These are phyloP conservation scores for Acephala macrosclerotiorum DNA, from an alignment of 2,329 filamentous ascomycete species.

Conservation along the genomic window DNA sequence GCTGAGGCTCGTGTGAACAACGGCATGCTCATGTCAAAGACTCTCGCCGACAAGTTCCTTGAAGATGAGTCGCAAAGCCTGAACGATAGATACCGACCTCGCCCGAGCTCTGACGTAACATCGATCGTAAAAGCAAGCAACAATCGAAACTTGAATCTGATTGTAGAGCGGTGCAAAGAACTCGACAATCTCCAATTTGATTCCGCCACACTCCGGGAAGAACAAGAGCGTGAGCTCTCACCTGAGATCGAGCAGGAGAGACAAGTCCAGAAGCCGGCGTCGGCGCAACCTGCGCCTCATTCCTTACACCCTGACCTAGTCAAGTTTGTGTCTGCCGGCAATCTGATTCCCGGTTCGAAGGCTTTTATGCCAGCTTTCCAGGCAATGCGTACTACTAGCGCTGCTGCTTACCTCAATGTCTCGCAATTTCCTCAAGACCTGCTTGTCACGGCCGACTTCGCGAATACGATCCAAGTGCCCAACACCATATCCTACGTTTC, in stretches of 20 bases:
- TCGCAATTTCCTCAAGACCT: conserved; percentile 46
- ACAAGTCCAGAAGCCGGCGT: conserved; percentile 57
- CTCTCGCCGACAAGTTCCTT: conserved; percentile 37
- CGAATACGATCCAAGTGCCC: conserved; percentile 49
- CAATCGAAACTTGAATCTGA: conserved; percentile 25
- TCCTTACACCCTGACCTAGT: conserved; percentile 51
- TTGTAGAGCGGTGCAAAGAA: conserved; percentile 46
- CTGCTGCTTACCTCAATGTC: conserved; percentile 45
- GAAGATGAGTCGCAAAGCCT: conserved; percentile 63
- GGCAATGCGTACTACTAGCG: conserved; percentile 51
- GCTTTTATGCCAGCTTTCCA: conserved; percentile 56
- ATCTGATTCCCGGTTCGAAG: conserved; percentile 34
- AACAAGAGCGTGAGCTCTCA: conserved; percentile 73
- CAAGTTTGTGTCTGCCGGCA: conserved; percentile 50
- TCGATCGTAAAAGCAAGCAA: not conserved
- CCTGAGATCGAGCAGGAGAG: conserved; percentile 69
- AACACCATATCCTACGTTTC: not conserved
- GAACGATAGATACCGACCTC: conserved; percentile 54
- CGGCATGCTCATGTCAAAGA: conserved; percentile 4
- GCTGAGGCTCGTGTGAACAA: not conserved
- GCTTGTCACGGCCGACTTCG: conserved; percentile 59
- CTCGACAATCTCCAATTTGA: conserved; percentile 45
- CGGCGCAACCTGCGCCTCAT: conserved; percentile 50
- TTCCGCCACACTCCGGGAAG: conserved; percentile 59
- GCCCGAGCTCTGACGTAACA: not conserved